phyloP scores from a whole-genome alignment of 768 basidiomycete species.

The Albatrellus ellisii region DNA sequence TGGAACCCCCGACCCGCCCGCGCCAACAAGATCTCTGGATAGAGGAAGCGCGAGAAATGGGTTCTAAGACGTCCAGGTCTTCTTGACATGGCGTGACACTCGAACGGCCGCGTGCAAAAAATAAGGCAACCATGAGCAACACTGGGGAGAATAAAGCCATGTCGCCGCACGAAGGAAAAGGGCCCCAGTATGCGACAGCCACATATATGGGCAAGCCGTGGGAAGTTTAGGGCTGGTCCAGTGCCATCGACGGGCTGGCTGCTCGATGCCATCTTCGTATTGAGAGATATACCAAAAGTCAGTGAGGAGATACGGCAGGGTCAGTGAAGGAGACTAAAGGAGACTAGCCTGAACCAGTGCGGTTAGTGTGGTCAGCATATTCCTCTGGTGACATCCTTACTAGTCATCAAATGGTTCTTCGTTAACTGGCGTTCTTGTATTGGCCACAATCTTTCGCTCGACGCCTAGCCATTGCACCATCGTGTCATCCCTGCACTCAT shows the following conservation, averaged over 20 bases:
- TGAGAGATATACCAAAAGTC: too few species aligned
- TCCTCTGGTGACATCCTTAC: not conserved
- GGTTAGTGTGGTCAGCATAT: too few species aligned
- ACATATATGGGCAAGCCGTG: not conserved
- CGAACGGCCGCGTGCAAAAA: slow-evolving; percentile 58
- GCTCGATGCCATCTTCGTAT: too few species aligned
- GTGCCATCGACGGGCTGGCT: too few species aligned
- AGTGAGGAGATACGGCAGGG: too few species aligned
- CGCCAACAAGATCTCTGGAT: too few species aligned
- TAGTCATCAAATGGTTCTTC: not conserved
- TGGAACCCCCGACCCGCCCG: too few species aligned
- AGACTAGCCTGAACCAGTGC: too few species aligned
- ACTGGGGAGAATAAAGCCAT: slow-evolving; percentile 70
- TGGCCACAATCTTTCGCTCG: too few species aligned
- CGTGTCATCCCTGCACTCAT: slow-evolving; percentile 9
- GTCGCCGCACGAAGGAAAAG: slow-evolving; percentile 63
- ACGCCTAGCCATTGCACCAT: too few species aligned
- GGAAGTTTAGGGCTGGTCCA: slow-evolving; percentile 2
- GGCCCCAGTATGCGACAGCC: not conserved
- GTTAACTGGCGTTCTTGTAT: too few species aligned
- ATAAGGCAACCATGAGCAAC: slow-evolving; percentile 79
- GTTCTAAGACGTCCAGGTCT: slow-evolving; percentile 63
- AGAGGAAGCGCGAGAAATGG: slow-evolving; percentile 45
- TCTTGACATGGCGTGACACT: slow-evolving; percentile 85
- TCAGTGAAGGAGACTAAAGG: too few species aligned